Conservation (phyloP, 2,329 filamentous ascomycete species). For the Ophiosphaerella herpotricha region DNA sequence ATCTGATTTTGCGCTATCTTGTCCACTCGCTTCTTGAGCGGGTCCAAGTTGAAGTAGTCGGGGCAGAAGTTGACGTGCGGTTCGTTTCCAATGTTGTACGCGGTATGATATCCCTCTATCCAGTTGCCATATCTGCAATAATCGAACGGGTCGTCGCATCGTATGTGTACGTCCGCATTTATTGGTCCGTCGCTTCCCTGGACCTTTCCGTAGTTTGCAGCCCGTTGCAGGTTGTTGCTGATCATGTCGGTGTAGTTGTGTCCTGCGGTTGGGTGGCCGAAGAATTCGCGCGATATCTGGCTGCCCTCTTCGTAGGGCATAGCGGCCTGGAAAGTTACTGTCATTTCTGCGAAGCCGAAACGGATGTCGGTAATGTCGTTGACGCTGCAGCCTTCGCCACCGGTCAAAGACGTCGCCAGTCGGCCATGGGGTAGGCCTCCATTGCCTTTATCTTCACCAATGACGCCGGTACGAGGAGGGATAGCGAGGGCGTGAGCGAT, state of each 20-base stretch:
- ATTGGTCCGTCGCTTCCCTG: conserved; percentile 22
- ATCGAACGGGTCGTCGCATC: conserved; percentile 41
- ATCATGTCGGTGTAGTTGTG: conserved; percentile 37
- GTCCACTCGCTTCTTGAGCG: conserved; percentile 28
- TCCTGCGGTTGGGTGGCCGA: conserved; percentile 26
- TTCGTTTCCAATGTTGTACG: conserved; percentile 44
- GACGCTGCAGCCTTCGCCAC: conserved; percentile 36
- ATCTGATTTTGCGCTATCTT: conserved; percentile 27
- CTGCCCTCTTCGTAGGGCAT: conserved; percentile 26
- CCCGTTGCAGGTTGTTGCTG: conserved; percentile 31
- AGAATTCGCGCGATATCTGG: conserved; percentile 35
- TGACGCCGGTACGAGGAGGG: conserved; percentile 22
- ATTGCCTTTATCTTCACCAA: conserved; percentile 26
- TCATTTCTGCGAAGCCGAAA: conserved; percentile 42
- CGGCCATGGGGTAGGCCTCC: no score
- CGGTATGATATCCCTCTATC: conserved; percentile 35
- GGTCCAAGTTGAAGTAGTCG: conserved; percentile 34
- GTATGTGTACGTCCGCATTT: conserved; percentile 39
- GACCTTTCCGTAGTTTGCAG: conserved; percentile 34
- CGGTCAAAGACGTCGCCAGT: conserved; percentile 29
- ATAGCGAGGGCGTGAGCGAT: conserved; percentile 28
- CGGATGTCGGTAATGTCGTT: conserved; percentile 33
- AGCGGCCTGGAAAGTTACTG: conserved; percentile 31
- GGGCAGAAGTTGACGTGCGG: conserved; percentile 42
- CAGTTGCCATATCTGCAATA: conserved; percentile 31